Conservation (phyloP, 2,329 filamentous ascomycete species). For the Phaeosphaeriaceae sp. region DNA sequence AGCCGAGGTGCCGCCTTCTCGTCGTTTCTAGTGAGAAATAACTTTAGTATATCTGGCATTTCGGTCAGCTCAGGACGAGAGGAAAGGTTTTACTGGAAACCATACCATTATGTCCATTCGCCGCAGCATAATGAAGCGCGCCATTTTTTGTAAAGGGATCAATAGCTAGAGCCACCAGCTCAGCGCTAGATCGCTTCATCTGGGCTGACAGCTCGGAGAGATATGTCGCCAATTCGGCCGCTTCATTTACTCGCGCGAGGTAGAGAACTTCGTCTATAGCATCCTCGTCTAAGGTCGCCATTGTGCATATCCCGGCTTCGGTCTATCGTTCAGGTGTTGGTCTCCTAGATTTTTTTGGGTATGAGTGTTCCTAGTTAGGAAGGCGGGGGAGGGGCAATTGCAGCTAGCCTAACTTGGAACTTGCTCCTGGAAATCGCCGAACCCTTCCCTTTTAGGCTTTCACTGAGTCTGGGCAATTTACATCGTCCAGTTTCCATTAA, state of each 20-base stretch:
- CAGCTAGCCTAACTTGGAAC: constrained; percentile 6
- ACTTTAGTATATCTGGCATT: constrained; percentile 39
- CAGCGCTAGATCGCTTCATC: constrained; percentile 65
- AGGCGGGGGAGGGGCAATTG: constrained; percentile 23
- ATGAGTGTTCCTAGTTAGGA: constrained; percentile 12
- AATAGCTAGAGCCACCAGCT: constrained; percentile 70
- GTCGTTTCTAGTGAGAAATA: constrained; percentile 47
- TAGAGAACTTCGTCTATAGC: constrained; percentile 93
- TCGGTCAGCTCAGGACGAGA: constrained; percentile 25
- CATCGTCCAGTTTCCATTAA: constrained; percentile 4
- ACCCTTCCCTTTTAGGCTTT: constrained; percentile 6
- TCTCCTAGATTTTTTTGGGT: constrained; percentile 19
- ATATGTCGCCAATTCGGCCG: constrained; percentile 67
- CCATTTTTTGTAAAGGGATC: constrained; percentile 81
- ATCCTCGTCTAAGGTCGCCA: constrained; percentile 62
- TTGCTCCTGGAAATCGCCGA: not conserved
- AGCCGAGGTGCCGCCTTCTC: constrained; percentile 51
- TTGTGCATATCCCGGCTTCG: constrained; percentile 13
- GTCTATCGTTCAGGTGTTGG: constrained; percentile 1
- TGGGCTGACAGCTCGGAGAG: constrained; percentile 67
- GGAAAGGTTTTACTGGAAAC: not conserved
- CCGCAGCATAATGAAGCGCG: constrained; percentile 86
- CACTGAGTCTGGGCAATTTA: constrained; percentile 6
- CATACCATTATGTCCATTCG: constrained; percentile 83
- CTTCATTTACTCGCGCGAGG: constrained; percentile 79